Evolutionary conservation across 192 early-diverging fungal species (phyloP), one percentile per base, ranked within the genome.

Genomic region (Coemansia sp.): DNA sequence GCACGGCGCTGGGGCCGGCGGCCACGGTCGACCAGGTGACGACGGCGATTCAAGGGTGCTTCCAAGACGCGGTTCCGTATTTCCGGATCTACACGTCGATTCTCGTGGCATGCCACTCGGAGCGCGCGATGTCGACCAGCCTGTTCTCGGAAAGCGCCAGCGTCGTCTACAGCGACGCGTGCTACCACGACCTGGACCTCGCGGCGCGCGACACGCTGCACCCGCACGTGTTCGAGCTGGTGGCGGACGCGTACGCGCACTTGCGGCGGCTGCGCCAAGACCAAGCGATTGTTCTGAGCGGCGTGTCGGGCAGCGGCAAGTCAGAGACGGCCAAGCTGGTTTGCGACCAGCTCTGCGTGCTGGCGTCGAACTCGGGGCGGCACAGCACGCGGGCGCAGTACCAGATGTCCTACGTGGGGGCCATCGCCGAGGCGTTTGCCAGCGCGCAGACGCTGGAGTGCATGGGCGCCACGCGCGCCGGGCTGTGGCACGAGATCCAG

Each of bases 301-400:
- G 96, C 27, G 93, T 94, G 67, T 87, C 90, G 10, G 94, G 90
- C 38, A 88, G 89, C 6, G 96, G 96, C 45, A 98, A 98, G 80
- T 90, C 92, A 0, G 91, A 96, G 70, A 86, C 87, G 62, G 86
- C 86, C 64, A 85, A 84, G 37, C 74, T 88, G 59, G 73, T 88
- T 8, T 62, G 91, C 21, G 89, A 87, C 59, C 89, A 89, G 70
- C 72, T 94, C 38, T 83, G 88, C 15, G 84, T 87, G 25, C 83
- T 94, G 14, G 89, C 89, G 45, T 84, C 88, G 11, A 87, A 90
- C 42, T 76, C 85, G 5, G 87, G 92, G 60, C 88, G 90, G 67
- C 27, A 68, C 51, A 88, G 88, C 58, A 84, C 89, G 42, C 83
- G 87, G 65, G 57, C 92, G 19, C 89, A 90, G 64, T 78, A 76